These are phyloP conservation scores for Bifiguratus adelaidae DNA, from an alignment of 192 early-diverging fungal genomes.

Conservation along the genomic window DNA sequence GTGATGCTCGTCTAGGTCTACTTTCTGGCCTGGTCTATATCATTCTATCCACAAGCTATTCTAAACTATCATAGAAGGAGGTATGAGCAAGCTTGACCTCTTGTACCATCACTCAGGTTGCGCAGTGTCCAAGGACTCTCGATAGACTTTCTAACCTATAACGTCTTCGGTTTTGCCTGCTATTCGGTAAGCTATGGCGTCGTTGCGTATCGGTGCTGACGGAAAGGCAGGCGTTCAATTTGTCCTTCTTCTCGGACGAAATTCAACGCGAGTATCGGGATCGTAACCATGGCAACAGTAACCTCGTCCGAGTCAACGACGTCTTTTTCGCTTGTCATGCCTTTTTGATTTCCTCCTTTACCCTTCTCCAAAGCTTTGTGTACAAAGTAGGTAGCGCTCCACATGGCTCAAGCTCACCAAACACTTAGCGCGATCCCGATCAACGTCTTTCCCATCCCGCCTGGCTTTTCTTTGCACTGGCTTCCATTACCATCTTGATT, in stretches of 20 bases:
- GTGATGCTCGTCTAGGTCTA: conserved; percentile 53
- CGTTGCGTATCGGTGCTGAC: not conserved
- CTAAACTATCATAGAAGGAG: conserved; percentile 69
- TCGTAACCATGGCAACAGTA: conserved; percentile 54
- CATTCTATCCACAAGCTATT: conserved; percentile 80
- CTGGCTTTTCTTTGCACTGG: conserved; percentile 17
- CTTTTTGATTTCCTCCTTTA: conserved; percentile 44
- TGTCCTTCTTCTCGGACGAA: conserved; percentile 50
- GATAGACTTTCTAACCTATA: conserved; percentile 82
- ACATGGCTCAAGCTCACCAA: not conserved
- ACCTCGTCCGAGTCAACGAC: conserved; percentile 74
- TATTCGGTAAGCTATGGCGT: conserved; percentile 54
- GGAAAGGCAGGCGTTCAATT: conserved; percentile 51
- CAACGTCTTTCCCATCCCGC: conserved; percentile 32
- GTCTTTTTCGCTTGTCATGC: conserved; percentile 86
- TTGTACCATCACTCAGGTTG: not conserved
- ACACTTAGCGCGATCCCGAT: conserved; percentile 16
- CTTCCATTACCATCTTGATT: conserved; percentile 17
- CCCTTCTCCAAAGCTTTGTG: conserved; percentile 47
- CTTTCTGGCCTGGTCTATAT: conserved; percentile 78
- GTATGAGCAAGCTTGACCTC: conserved; percentile 3
- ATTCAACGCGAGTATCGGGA: conserved; percentile 62
- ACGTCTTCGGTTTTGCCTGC: conserved; percentile 76
- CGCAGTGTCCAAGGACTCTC: conserved; percentile 73
- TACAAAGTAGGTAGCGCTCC: conserved; percentile 44